phyloP scores from a whole-genome alignment of 1,284 basidiomycete species.

The Lentinula novae-zelandiae region DNA sequence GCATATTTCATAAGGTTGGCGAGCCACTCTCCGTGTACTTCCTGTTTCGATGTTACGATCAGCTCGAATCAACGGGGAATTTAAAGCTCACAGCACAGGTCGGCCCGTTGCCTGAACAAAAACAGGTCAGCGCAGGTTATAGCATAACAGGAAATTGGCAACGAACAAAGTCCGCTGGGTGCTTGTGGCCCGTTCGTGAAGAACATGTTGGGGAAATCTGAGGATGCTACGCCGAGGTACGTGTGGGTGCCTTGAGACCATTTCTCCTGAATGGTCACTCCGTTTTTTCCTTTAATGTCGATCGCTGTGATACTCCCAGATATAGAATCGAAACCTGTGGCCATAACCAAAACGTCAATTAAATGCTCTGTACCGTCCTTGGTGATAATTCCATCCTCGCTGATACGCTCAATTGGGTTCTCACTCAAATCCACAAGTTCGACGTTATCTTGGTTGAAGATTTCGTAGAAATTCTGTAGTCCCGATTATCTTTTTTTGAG shows the following conservation, averaged over 20 bases:
- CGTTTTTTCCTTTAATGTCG: conserved; percentile 21
- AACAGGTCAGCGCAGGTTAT: background rate
- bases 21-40: conserved; percentile 25
- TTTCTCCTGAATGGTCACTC: conserved; percentile 18
- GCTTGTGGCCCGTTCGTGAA: conserved; percentile 24
- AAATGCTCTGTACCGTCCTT: conserved; percentile 20
- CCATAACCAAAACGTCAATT: conserved; percentile 21
- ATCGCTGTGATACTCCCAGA: conserved; percentile 24
- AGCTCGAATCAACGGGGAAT: background rate
- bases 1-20: conserved; percentile 19
- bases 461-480: conserved; percentile 19
- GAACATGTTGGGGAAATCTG: conserved; percentile 25
- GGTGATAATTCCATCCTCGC: conserved; percentile 18
- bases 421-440: conserved; percentile 21
- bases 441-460: conserved; percentile 24
- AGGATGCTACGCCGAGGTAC: conserved; percentile 19
- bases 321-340: conserved; percentile 25
- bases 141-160: background rate
- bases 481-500: background rate
- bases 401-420: conserved; percentile 20
- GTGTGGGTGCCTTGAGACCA: conserved; percentile 19
- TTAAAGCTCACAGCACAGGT: conserved; percentile 19
- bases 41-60: conserved; percentile 12
- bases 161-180: conserved; percentile 19
- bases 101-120: conserved; percentile 13